Evolutionary conservation across 371 early-diverging fungal genomes (phyloP).

Genomic region (Massospora cicadina): DNA sequence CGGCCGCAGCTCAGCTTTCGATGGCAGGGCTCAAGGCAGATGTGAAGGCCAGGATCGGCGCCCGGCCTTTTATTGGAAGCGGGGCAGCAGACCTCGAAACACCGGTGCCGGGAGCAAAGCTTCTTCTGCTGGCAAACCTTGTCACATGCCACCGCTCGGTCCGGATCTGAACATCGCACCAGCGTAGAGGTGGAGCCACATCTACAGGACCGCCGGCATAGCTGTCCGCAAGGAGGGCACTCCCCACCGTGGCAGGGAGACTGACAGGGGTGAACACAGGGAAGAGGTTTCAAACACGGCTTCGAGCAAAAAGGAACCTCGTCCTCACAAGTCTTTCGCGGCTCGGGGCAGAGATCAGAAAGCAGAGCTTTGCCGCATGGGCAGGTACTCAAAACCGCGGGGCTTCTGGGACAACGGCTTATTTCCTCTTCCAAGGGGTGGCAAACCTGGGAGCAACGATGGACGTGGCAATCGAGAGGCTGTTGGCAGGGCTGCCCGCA

Average conservation of each 20-base stretch:
- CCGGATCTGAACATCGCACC: neutral
- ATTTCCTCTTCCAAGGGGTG: constrained; percentile 35
- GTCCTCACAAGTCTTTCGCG: constrained; percentile 45
- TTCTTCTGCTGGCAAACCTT: constrained; percentile 36
- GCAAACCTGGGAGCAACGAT: constrained; percentile 51
- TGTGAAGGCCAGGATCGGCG: neutral
- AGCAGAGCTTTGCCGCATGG: constrained; percentile 58
- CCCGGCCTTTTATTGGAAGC: constrained; percentile 19
- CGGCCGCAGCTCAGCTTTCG: constrained; percentile 40
- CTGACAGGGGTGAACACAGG: constrained; percentile 59
- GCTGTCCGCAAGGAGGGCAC: constrained; percentile 43
- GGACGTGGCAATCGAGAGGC: constrained; percentile 48
- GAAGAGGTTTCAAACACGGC: constrained; percentile 36
- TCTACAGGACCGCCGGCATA: constrained; percentile 32
- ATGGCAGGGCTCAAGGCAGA: constrained; percentile 47
- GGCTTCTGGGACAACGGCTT: constrained; percentile 51
- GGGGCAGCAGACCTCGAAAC: constrained; percentile 33
- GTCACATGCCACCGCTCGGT: constrained; percentile 26
- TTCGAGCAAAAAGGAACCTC: constrained; percentile 56
- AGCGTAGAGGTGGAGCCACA: constrained; percentile 28
- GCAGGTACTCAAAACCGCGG: constrained; percentile 37
- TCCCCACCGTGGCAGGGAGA: constrained; percentile 49
- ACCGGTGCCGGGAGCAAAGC: constrained; percentile 47
- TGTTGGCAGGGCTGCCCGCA: constrained; percentile 38
- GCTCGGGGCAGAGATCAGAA: constrained; percentile 18